Evolutionary conservation across 2,329 filamentous ascomycete species (phyloP), one percentile per base, ranked within the genome.

Genomic region (Monosporascus sp.): DNA sequence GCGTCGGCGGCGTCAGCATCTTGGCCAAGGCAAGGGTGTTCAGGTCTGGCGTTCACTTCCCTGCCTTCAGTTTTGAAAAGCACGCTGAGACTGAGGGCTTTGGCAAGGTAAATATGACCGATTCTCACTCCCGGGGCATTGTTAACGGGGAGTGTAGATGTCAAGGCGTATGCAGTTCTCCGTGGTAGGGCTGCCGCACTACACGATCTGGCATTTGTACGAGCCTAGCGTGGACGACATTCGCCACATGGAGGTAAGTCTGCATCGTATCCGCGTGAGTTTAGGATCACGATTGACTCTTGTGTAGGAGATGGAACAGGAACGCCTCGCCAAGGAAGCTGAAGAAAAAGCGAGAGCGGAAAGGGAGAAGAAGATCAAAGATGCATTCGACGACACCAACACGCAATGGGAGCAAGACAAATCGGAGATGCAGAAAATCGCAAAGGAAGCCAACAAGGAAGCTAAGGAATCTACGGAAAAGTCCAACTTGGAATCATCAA

Each of bases 161-260:
- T 90, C 94, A 17, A 94, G 91, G 71, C 87, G 90, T 55, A 97
- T 99, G 94, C 81, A 88, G 55, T 97, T 90, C 67, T 96, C 92
- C 0, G 94, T 99, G 19, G 88, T 99, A 54, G 94, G 94, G 35
- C 79, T 99, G 47, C 94, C 94, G 7, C 94, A 99, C 69, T 99
- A 99, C 72, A 96, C 91, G 1, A 97, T 99, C 60, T 99, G 94
- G 94, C 94, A 99, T 85, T 79, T 99, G 65, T 99, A 99, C 76
- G 94, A 99, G 72, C 94, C 94, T n/a, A 96, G 91, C 65, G 89
- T 97, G 17, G 94, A 99, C 66, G 94, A 99, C 65, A 89, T 97
- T 58, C 86, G 89, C 55, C 94, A 97, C 67, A 99, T 99, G 94
- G 93, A 92, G 76, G 84, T 86, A 70, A 55, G 75, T 53, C 37